phyloP scores from a whole-genome alignment of 2,329 filamentous ascomycete genomes.

The Saccharata proteae region DNA sequence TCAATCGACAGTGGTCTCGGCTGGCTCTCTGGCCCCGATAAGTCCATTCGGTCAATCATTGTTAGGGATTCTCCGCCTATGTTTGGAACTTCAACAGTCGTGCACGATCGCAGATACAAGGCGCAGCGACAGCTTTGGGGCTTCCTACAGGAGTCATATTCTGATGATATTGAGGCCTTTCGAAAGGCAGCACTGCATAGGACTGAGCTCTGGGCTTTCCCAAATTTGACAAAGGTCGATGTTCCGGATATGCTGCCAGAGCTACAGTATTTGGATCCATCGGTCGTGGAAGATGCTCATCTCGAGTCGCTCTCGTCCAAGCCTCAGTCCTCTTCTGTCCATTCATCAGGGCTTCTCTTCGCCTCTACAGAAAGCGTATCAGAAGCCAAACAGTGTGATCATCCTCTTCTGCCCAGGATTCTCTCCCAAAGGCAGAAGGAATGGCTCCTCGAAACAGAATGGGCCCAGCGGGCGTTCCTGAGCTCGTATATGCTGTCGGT shows the following conservation, averaged over 20 bases:
- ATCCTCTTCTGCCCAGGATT: conserved; percentile 38
- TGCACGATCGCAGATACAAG: conserved; percentile 26
- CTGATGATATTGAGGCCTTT: background rate
- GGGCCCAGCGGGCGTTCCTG: conserved; percentile 57
- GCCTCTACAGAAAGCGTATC: no score
- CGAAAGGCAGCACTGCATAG: no score
- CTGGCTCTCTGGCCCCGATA: conserved; percentile 52
- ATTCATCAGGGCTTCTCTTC: conserved; percentile 2
- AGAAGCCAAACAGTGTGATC: background rate
- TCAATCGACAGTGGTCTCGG: conserved; percentile 57
- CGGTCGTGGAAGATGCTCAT: conserved; percentile 1
- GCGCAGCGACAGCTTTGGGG: conserved; percentile 26
- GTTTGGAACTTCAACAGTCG: conserved; percentile 31
- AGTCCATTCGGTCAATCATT: conserved; percentile 36
- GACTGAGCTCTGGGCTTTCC: no score
- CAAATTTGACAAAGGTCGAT: background rate
- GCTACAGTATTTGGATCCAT: conserved; percentile 1
- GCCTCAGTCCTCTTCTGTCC: no score
- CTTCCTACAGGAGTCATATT: conserved; percentile 13
- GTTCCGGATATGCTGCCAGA: background rate
- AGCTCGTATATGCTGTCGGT: conserved; percentile 55
- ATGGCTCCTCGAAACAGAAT: conserved; percentile 55
- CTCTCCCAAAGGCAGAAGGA: conserved; percentile 54
- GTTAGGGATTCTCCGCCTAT: conserved; percentile 29
- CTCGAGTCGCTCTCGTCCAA: background rate